Evolutionary conservation across 306 rosid genomes (phyloP).

Genomic region (Prunus mira): DNA sequence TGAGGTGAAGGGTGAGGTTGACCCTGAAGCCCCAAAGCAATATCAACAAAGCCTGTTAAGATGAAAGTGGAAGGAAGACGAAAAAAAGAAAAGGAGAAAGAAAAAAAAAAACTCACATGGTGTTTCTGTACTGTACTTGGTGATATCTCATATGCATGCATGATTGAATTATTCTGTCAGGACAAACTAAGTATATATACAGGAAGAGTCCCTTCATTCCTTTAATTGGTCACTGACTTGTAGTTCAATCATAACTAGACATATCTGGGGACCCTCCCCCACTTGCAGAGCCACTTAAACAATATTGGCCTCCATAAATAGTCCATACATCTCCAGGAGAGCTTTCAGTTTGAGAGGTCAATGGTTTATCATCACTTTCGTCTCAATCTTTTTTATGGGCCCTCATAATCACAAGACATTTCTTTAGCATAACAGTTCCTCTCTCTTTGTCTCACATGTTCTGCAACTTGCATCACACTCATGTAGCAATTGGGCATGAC

Average conservation of each 20-base stretch:
- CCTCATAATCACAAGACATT: conserved; percentile 46
- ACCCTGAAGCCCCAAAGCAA: conserved; percentile 17
- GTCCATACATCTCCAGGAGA: conserved; percentile 21
- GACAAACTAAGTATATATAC: conserved; percentile 37
- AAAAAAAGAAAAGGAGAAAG: background rate
- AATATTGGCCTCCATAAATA: conserved; percentile 39
- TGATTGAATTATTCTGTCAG: conserved; percentile 38
- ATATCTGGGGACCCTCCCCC: conserved; percentile 56
- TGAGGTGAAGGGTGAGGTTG: conserved; percentile 27
- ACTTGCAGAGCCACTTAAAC: conserved; percentile 59
- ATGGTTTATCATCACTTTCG: conserved; percentile 32
- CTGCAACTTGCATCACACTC: conserved; percentile 24
- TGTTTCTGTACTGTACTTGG: conserved; percentile 39
- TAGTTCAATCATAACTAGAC: conserved; percentile 42
- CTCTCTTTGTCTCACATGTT: conserved; percentile 24
- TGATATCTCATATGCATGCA: conserved; percentile 16
- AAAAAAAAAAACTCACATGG: conserved; percentile 18
- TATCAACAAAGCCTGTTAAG: conserved; percentile 24
- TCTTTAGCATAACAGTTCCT: conserved; percentile 38
- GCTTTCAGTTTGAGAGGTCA: conserved; percentile 21
- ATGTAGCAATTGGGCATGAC: conserved; percentile 10
- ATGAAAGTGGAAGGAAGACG: conserved; percentile 28
- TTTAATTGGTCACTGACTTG: conserved; percentile 41
- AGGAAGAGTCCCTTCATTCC: conserved; percentile 39
- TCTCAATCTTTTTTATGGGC: conserved; percentile 44